These are phyloP conservation scores for Mycena albidolilacea DNA, from an alignment of 768 basidiomycete species.

Conservation along the genomic window DNA sequence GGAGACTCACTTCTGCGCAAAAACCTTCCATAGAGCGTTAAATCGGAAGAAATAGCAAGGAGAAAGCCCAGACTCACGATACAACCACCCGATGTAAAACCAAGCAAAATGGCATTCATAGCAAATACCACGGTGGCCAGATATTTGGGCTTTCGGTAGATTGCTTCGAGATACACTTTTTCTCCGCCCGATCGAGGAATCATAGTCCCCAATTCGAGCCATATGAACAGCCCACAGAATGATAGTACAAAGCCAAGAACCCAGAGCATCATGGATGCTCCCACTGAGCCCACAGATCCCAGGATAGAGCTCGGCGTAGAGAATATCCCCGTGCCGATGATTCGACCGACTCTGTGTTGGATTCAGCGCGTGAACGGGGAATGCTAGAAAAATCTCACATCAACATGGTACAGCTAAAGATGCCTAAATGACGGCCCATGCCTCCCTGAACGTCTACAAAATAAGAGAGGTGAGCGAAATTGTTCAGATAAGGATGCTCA, in stretches of 20 bases:
- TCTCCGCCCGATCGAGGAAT: constrained; percentile 74
- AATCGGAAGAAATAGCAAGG: neutral
- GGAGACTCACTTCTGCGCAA: constrained; percentile 48
- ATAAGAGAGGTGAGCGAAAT: neutral
- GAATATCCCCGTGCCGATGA: constrained; percentile 78
- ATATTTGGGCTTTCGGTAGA: constrained; percentile 63
- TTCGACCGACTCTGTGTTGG: constrained; percentile 60
- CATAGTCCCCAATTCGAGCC: constrained; percentile 77
- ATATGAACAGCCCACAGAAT: constrained; percentile 72
- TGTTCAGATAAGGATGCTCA: constrained; percentile 30
- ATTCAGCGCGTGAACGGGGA: neutral
- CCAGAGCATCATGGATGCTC: constrained; percentile 76
- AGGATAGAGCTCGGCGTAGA: constrained; percentile 74
- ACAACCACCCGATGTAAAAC: constrained; percentile 57
- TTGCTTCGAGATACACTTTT: constrained; percentile 73
- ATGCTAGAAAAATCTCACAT: constrained; percentile 51
- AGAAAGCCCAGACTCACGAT: constrained; percentile 54
- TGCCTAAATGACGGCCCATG: constrained; percentile 70
- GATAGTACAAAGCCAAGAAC: constrained; percentile 72
- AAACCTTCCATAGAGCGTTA: constrained; percentile 40
- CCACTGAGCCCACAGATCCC: constrained; percentile 68
- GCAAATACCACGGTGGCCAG: constrained; percentile 67
- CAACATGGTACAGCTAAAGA: constrained; percentile 70
- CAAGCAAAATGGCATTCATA: constrained; percentile 60
- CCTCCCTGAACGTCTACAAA: constrained; percentile 65